Evolutionary conservation across 441 rosid genomes (phyloP).

Genomic region (Oxalis stricta): DNA sequence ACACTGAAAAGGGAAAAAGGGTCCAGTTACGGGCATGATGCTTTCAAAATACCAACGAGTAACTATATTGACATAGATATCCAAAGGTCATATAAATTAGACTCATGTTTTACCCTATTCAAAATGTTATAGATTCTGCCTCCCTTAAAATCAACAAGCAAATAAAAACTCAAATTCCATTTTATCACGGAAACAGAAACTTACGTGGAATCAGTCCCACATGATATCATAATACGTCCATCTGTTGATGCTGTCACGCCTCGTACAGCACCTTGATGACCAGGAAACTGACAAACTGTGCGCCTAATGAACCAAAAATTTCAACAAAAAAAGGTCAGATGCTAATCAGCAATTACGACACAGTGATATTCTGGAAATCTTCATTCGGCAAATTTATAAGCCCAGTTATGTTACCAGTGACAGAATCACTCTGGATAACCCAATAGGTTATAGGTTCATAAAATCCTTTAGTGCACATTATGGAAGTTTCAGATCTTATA

Average conservation of each 20-base stretch:
- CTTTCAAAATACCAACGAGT: too few relatives aligned
- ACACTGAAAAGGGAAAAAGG: conserved; percentile 43
- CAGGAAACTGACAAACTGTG: conserved; percentile 83
- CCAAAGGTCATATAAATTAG: too few relatives aligned
- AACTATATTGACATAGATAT: too few relatives aligned
- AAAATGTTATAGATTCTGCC: too few relatives aligned
- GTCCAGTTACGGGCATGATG: neutral
- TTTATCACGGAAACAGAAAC: conserved; percentile 10
- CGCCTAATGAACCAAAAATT: conserved; percentile 34
- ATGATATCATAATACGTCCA: conserved; percentile 63
- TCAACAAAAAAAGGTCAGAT: neutral
- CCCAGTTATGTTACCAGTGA: too few relatives aligned
- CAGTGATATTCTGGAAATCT: too few relatives aligned
- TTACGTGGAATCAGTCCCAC: conserved; percentile 93
- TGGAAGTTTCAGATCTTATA: neutral
- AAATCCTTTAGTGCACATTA: neutral
- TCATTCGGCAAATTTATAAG: too few relatives aligned
- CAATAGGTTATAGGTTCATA: too few relatives aligned
- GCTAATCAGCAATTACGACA: too few relatives aligned
- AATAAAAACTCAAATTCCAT: neutral
- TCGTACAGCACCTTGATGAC: conserved; percentile 84
- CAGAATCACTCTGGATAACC: too few relatives aligned
- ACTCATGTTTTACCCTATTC: too few relatives aligned
- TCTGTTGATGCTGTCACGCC: conserved; percentile 85
- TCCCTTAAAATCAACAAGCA: too few relatives aligned